phyloP scores from a whole-genome alignment of 75 land plant species.

The Picea sitchensis region DNA sequence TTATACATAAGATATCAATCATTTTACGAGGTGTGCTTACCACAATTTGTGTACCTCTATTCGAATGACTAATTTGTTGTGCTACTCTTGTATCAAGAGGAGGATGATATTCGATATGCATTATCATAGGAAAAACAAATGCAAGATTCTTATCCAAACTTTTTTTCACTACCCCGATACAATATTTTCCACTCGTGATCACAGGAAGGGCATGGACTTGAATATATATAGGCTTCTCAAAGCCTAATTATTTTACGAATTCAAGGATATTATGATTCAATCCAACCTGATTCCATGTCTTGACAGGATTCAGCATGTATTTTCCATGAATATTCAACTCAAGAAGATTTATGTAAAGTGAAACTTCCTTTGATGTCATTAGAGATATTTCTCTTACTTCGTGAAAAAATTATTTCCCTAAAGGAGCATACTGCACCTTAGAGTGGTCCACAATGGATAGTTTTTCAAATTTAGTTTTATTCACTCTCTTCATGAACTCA shows the following conservation, averaged over 20 bases:
- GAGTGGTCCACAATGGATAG: constrained; percentile 86
- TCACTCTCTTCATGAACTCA: constrained; percentile 93
- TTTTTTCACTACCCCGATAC: constrained; percentile 45
- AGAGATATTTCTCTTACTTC: constrained; percentile 41
- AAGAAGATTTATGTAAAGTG: constrained; percentile 35
- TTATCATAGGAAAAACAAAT: constrained; percentile 53
- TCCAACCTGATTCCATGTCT: constrained; percentile 47
- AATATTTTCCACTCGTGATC: constrained; percentile 39
- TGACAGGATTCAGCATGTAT: constrained; percentile 40
- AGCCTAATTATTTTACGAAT: constrained; percentile 34
- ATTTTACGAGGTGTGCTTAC: constrained; percentile 95
- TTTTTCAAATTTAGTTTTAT: constrained; percentile 94
- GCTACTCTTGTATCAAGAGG: constrained; percentile 86
- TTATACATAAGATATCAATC: constrained; percentile 96
- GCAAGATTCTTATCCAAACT: constrained; percentile 41
- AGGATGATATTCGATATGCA: constrained; percentile 92
- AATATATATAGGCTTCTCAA: constrained; percentile 45
- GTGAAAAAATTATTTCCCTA: constrained; percentile 34
- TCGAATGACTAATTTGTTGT: constrained; percentile 94
- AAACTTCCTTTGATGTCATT: constrained; percentile 29
- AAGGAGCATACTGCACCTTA: constrained; percentile 46
- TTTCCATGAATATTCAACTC: constrained; percentile 66
- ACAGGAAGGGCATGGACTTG: constrained; percentile 41
- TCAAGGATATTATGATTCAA: constrained; percentile 32
- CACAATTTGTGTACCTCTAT: constrained; percentile 86